Evolutionary conservation across 2,329 filamentous ascomycete genomes (phyloP).

Genomic region (Aspergillus arachidicola): DNA sequence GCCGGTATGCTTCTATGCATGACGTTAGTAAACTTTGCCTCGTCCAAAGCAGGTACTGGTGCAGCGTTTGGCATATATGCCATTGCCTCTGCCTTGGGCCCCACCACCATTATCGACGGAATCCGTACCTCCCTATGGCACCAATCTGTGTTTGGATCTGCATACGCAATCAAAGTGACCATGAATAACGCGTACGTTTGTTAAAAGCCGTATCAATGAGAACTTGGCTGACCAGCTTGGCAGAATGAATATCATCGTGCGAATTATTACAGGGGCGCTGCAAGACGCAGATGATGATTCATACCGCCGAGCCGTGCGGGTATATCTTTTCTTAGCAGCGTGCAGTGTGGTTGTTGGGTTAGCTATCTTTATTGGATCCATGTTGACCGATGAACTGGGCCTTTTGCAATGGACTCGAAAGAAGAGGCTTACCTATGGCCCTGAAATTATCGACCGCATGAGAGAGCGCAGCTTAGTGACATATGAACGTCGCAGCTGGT

Average conservation of each 20-base stretch:
- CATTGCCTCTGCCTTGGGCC: conserved; percentile 57
- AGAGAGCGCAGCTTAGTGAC: conserved; percentile 47
- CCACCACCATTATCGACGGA: conserved; percentile 62
- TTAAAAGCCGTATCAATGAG: neutral
- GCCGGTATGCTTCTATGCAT: conserved; percentile 57
- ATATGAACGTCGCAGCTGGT: conserved; percentile 41
- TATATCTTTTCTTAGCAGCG: conserved; percentile 59
- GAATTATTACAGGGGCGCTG: conserved; percentile 59
- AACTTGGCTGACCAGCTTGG: neutral
- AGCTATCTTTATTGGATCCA: conserved; percentile 44
- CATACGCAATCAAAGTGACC: conserved; percentile 62
- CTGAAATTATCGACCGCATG: conserved; percentile 47
- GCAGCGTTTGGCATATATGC: conserved; percentile 64
- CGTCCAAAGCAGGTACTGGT: conserved; percentile 54
- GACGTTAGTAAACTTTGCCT: conserved; percentile 57
- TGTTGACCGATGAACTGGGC: conserved; percentile 47
- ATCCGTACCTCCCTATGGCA: conserved; percentile 64
- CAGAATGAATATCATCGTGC: conserved; percentile 63
- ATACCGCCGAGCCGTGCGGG: conserved; percentile 58
- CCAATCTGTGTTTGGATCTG: conserved; percentile 62
- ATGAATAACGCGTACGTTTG: conserved; percentile 58
- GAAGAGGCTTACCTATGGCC: conserved; percentile 49
- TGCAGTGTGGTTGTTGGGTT: conserved; percentile 51
- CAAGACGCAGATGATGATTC: conserved; percentile 61
- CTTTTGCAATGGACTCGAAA: conserved; percentile 62